Evolutionary conservation across 352 stramenopile species (phyloP), one percentile per base, ranked within the genome.

Genomic region (Phytopythium delawarense): DNA sequence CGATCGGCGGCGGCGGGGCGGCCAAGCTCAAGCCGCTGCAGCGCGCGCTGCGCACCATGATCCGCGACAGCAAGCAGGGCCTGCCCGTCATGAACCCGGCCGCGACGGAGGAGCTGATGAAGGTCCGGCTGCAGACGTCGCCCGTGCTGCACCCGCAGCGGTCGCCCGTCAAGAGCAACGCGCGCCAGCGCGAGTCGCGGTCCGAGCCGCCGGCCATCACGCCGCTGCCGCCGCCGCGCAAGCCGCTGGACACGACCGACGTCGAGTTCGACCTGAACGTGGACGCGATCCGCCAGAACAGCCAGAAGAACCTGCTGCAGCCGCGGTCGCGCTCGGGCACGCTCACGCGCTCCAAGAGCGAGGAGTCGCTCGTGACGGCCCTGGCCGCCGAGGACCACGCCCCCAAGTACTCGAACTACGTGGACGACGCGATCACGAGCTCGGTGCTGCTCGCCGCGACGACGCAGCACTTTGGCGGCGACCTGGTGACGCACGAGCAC

Each of bases 401-500:
- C 25, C 74, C 84, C 37, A 92, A 92, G 72, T 88, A 89, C 64
- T 69, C 71, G n/a, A 81, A 88, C 65, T 88, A 87, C 64, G 64
- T 91, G 35, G 76, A 85, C 63, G 81, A 91, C 42, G 69, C 66
- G 6, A 82, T 82, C n/a, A 69, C 81, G 42, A 89, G 76, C 34
- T 91, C 80, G 21, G 81, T 94, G 28, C 58, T 94, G 35, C 66
- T 94, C 21, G 85, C 85, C 18, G 85, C 85, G 7, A 90, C 83
- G 12, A 92, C 85, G 62, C 81, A 94, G 69, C 81, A 94, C 68
- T 94, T 94, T 80, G 85, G 85, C 30, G 85, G 85, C 2, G 85
- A 94, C 40, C 66, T 94, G 4, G 83, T 92, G 13, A 94, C 85
- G 2, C 74, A 92, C 11, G 85, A 94, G 53, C 85, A 94, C 72